A percentile compares a stretch with the other conserved stretches of the same genome.
These are phyloP conservation scores for Voacanga thouarsii DNA, from an alignment of 257 asterid genomes.

Conservation along the genomic window DNA sequence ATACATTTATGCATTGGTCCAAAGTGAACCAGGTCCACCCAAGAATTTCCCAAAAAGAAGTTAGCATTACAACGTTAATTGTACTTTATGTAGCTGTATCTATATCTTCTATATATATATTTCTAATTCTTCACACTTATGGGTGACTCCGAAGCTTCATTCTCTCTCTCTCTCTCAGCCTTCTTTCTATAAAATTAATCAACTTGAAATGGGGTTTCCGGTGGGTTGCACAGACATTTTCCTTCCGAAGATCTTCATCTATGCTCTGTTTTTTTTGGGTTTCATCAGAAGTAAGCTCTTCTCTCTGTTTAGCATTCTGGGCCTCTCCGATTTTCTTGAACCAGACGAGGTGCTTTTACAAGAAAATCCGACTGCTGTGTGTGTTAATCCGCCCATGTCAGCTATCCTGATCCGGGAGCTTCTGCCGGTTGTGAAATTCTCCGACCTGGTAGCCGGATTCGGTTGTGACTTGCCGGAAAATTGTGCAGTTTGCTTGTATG, in stretches of 20 bases:
- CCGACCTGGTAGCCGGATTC: constrained; percentile 11
- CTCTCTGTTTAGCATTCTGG: constrained; percentile 19
- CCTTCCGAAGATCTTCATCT: constrained; percentile 21
- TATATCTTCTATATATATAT: no score
- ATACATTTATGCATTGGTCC: no score
- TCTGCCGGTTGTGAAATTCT: constrained; percentile 22
- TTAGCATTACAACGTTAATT: no score
- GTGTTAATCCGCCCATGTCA: constrained; percentile 17
- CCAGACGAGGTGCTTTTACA: constrained; percentile 12
- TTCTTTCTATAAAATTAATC: neutral
- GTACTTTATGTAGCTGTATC: constrained; percentile 4
- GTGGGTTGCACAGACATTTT: constrained; percentile 23
- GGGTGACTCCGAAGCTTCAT: constrained; percentile 14
- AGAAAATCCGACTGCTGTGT: constrained; percentile 10
- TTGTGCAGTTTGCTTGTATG: constrained; percentile 31
- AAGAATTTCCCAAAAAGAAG: no score
- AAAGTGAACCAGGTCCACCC: no score
- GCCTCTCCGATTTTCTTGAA: constrained; percentile 25
- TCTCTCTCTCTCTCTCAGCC: no score
- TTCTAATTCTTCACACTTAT: neutral
- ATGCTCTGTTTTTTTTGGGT: constrained; percentile 20
- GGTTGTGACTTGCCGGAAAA: constrained; percentile 20
- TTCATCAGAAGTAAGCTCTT: constrained; percentile 8
- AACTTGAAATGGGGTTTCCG: constrained; percentile 27
- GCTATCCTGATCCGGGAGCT: constrained; percentile 32